Evolutionary conservation across 2,329 filamentous ascomycete genomes (phyloP).

Genomic region (Hymenoscyphus fructigenus): DNA sequence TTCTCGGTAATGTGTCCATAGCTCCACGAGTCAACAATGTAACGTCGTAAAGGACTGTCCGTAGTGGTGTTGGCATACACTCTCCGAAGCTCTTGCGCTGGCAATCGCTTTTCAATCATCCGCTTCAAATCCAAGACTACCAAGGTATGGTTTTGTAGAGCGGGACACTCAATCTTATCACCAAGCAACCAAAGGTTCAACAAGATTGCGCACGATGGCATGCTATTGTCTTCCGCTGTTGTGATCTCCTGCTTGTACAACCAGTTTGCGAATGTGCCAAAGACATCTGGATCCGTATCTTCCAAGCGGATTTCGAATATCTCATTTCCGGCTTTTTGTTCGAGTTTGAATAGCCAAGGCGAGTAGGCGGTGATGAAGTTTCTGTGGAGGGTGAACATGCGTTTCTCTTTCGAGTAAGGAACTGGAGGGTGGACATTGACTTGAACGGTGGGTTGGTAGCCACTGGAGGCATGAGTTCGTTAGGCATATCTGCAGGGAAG

Average conservation of each 20-base stretch:
- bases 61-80: background rate
- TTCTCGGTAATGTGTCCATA: background rate
- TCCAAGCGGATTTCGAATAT: background rate
- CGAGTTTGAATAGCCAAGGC: background rate
- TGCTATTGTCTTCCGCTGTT: background rate
- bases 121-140: background rate
- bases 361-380: conserved; percentile 1
- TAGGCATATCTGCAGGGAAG: no score
- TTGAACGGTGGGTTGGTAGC: background rate
- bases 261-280: background rate
- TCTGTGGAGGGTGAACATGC: background rate
- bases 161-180: background rate
- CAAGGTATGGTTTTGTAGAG: background rate
- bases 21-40: background rate
- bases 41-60: background rate
- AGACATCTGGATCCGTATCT: background rate
- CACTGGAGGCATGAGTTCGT: no score
- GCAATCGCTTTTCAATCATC: background rate
- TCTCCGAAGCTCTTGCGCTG: background rate
- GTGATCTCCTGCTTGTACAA: background rate
- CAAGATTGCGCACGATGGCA: background rate
- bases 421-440: background rate
- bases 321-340: background rate
- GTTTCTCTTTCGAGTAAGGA: background rate
- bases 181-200: background rate